These are phyloP conservation scores for Moricandia moricandioides DNA, from an alignment of 345 rosid genomes.

Conservation along the genomic window DNA sequence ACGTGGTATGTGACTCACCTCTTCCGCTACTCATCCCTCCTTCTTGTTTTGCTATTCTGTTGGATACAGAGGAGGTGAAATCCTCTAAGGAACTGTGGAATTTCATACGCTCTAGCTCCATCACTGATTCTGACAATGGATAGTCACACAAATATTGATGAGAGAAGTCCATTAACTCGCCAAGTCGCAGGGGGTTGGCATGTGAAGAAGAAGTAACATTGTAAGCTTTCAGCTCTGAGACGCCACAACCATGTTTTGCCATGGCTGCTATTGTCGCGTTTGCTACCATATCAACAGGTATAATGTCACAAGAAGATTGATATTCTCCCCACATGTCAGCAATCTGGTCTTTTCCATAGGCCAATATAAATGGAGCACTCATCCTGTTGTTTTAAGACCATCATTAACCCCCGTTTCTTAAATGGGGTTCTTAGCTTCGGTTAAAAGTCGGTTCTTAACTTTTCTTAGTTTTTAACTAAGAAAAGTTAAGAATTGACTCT, in stretches of 20 bases:
- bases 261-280: slow-evolving; percentile 32
- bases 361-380: slow-evolving; percentile 37
- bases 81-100: slow-evolving; percentile 11
- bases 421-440: no score
- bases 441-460: no score
- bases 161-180: slow-evolving; percentile 2
- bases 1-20: neutral
- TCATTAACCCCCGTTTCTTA: neutral
- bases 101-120: neutral
- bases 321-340: slow-evolving; percentile 30
- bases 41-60: neutral
- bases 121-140: neutral
- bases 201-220: slow-evolving; percentile 21
- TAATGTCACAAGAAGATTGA: slow-evolving; percentile 21
- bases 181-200: neutral
- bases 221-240: slow-evolving; percentile 1
- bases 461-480: no score
- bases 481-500: no score
- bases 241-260: slow-evolving; percentile 27
- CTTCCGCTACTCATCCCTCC: neutral
- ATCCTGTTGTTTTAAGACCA: neutral
- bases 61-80: slow-evolving; percentile 16
- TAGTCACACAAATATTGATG: neutral
- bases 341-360: slow-evolving; percentile 40
- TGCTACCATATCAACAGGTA: slow-evolving; percentile 33